Evolutionary conservation across 75 land plant species (phyloP), one percentile per base, ranked within the genome.

Genomic region (Larix kaempferi): DNA sequence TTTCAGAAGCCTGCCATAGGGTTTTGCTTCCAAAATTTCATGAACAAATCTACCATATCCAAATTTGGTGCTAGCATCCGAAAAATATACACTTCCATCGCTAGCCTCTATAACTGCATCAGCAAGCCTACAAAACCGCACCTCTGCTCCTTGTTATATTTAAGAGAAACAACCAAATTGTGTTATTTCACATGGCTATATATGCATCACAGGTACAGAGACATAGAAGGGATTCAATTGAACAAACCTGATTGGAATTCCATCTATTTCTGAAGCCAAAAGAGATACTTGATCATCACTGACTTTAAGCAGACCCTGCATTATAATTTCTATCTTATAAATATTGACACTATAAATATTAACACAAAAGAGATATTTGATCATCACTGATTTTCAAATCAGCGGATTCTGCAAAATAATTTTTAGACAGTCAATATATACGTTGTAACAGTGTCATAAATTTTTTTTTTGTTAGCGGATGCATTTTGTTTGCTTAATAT

Each of bases 61-160:
- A 71, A 80, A 86, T 76, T 86, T 87, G 60, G 89, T 76, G 79
- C 88, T 90, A 33, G 91, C 90, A 37, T 90, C 90, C 14, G 89
- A 92, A 86, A 92, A 92, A 77, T 94, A 94, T 15, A 92, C 17
- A 49, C 71, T 80, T 0, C 98, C 98, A 78, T 92, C 92, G 6
- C 82, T 76, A 71, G 84, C 89, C 73, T 87, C 89, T 16, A 84
- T 77, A 59, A 87, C 82, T 17, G 82, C 91, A 74, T 94, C 95
- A 23, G 91, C 87, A 41, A 94, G 84, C 76, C 98, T 94, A 75
- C 6, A 63, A 33, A 23, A 29, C 26, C 27, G 19, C 21, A 80
- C 87, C 59, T 93, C 93, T 23, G 93, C 86, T 10, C 49, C 1
- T 6, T 44, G 44, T 6, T 5, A 41, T 41, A 41, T 41, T 5